Evolutionary conservation across 805 yeast genomes (phyloP).

Genomic region (Saturnispora halmiae): DNA sequence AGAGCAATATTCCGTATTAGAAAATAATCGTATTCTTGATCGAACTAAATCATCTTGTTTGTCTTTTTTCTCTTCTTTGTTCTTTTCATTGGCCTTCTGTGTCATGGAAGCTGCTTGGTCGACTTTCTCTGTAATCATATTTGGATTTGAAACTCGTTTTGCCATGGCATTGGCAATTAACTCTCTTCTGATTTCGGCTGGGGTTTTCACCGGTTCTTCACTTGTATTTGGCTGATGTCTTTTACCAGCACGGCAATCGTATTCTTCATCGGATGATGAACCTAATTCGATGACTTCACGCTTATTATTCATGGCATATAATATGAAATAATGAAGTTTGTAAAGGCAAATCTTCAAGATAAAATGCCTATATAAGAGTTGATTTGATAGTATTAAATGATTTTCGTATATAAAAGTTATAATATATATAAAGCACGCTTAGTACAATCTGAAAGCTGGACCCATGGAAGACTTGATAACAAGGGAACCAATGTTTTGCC

Average conservation of each 20-base stretch:
- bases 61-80: not conserved
- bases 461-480: constrained; percentile 99
- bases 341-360: not conserved
- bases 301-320: not conserved
- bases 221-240: constrained; percentile 9
- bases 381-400: no score
- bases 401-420: no score
- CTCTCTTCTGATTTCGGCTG: constrained; percentile 14
- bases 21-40: constrained; percentile 24
- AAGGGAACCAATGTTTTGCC: constrained; percentile 99
- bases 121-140: not conserved
- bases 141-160: constrained; percentile 11
- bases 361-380: no score
- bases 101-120: no score
- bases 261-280: constrained; percentile 2
- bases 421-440: constrained; percentile 31
- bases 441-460: constrained; percentile 99
- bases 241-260: not conserved
- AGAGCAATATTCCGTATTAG: constrained; percentile 19
- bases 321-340: no score
- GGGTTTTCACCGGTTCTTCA: constrained; percentile 1
- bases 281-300: constrained; percentile 2
- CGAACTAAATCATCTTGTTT: not conserved
- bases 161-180: constrained; percentile 22
- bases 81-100: no score